phyloP scores from a whole-genome alignment of 2,329 filamentous ascomycete species.

The Aureobasidium sp. region DNA sequence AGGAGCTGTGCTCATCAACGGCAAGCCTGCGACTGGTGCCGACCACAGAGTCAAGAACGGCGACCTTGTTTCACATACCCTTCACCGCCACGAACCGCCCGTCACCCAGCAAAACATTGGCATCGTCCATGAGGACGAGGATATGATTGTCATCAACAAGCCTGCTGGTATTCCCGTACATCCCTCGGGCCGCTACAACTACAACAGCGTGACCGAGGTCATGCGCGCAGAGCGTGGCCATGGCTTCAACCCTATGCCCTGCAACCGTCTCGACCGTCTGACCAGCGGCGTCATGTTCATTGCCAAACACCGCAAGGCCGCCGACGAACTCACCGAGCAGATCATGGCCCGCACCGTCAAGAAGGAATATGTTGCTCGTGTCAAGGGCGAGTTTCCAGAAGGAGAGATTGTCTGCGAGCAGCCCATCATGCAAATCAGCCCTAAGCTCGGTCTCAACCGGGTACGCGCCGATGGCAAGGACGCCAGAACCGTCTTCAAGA shows the following conservation, averaged over 20 bases:
- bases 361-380: conserved; percentile 91
- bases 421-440: conserved; percentile 88
- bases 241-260: conserved; percentile 59
- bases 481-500: conserved; percentile 84
- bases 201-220: conserved; percentile 91
- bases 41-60: conserved; percentile 76
- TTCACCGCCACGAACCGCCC: conserved; percentile 92
- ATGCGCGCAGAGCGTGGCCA: conserved; percentile 67
- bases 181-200: conserved; percentile 89
- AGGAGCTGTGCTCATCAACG: conserved; percentile 75
- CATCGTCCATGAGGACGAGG: conserved; percentile 83
- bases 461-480: conserved; percentile 90
- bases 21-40: conserved; percentile 57
- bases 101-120: conserved; percentile 73
- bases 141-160: conserved; percentile 95
- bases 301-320: conserved; percentile 74
- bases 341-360: conserved; percentile 75
- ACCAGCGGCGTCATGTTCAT: conserved; percentile 99
- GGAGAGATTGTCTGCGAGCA: conserved; percentile 88
- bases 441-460: conserved; percentile 87
- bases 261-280: conserved; percentile 87
- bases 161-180: conserved; percentile 92
- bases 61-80: conserved; percentile 82
- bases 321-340: conserved; percentile 68
- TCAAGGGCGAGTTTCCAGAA: conserved; percentile 85